These are phyloP conservation scores for Warburgia ugandensis DNA, from an alignment of 164 flowering plant species.

Conservation along the genomic window DNA sequence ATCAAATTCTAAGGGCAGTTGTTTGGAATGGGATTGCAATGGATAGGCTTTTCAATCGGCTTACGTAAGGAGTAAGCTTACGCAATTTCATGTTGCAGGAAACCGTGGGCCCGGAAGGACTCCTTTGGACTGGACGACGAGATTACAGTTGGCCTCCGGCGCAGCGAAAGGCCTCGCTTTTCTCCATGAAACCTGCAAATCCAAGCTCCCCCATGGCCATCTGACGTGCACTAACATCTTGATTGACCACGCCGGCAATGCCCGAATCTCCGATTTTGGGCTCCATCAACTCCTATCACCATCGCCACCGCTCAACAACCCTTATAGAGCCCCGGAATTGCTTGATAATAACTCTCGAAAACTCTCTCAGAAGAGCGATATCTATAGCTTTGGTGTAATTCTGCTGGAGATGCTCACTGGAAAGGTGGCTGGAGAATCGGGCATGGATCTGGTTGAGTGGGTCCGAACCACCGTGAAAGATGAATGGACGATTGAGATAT, in stretches of 20 bases:
- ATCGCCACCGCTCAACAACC: conserved; percentile 6
- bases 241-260: conserved; percentile 25
- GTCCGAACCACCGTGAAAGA: conserved; percentile 27
- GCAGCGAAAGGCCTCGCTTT: conserved; percentile 35
- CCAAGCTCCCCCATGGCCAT: conserved; percentile 33
- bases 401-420: conserved; percentile 46
- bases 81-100: conserved; percentile 20
- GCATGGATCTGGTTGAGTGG: conserved; percentile 29
- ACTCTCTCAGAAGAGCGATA: conserved; percentile 25
- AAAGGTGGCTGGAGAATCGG: conserved; percentile 24
- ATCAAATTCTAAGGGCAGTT: no score
- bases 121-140: conserved; percentile 35
- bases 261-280: conserved; percentile 32
- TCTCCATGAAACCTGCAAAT: conserved; percentile 23
- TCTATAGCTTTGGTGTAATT: conserved; percentile 42
- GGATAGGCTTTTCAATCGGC: no score
- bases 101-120: conserved; percentile 37
- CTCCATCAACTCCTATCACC: conserved; percentile 24
- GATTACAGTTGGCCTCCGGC: conserved; percentile 31
- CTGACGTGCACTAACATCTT: conserved; percentile 36
- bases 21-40: no score
- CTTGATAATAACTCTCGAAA: background rate
- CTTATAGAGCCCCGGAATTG: conserved; percentile 29
- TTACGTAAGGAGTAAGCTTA: no score
- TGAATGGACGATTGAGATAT: conserved; percentile 41